Conservation (phyloP, 306 rosid species). For the Medicago arabica region DNA sequence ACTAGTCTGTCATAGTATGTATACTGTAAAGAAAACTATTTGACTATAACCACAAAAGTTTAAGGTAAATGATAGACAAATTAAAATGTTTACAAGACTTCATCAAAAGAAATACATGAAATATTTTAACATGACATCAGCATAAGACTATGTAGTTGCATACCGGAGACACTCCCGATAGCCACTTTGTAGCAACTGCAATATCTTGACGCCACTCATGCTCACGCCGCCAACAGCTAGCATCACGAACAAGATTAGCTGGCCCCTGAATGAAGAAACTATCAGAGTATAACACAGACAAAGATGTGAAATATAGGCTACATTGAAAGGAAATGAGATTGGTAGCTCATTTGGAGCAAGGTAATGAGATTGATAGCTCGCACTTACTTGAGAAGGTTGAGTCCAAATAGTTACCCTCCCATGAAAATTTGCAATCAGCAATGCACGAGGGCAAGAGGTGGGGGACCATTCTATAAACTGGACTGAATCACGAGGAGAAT, state of each 20-base stretch:
- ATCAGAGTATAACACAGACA: constrained; percentile 33
- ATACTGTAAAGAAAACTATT: neutral
- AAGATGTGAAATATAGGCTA: constrained; percentile 10
- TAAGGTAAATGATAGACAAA: constrained; percentile 9
- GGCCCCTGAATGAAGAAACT: constrained; percentile 71
- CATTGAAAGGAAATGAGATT: constrained; percentile 7
- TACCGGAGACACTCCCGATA: constrained; percentile 97
- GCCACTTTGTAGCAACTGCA: constrained; percentile 99
- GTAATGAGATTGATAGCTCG: constrained; percentile 23
- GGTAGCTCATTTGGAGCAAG: neutral
- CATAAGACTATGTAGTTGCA: constrained; percentile 40
- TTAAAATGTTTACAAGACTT: constrained; percentile 11
- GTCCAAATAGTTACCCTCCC: constrained; percentile 99
- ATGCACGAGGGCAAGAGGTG: constrained; percentile 81
- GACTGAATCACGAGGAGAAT: constrained; percentile 99
- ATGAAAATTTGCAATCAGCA: constrained; percentile 91
- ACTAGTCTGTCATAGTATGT: neutral
- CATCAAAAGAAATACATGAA: constrained; percentile 31
- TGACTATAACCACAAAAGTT: constrained; percentile 1
- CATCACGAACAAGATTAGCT: constrained; percentile 84
- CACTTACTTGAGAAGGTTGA: constrained; percentile 91
- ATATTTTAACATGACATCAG: constrained; percentile 24
- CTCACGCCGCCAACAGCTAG: constrained; percentile 91
- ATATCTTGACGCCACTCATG: constrained; percentile 99
- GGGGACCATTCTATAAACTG: constrained; percentile 99